Conservation (phyloP, 2,329 filamentous ascomycete genomes). For the Fusarium siculi region DNA sequence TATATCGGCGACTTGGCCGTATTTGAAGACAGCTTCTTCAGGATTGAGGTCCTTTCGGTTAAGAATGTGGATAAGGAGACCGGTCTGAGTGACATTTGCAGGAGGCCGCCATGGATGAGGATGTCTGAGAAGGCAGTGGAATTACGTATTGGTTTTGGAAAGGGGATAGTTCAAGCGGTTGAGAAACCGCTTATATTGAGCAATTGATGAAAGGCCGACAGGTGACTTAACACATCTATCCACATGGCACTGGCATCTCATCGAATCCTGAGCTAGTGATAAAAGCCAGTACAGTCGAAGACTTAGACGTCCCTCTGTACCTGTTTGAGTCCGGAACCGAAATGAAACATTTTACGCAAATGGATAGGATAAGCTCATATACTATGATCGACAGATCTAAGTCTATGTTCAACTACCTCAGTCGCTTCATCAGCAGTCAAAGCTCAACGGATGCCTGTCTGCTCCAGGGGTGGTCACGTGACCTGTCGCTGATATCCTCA, state of each 20-base stretch:
- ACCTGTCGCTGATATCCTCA: fast-evolving
- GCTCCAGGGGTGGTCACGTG: not conserved
- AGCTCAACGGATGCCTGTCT: not conserved
- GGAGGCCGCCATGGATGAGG: not conserved
- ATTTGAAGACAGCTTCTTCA: not conserved
- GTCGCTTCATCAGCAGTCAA: not conserved
- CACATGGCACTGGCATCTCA: not conserved
- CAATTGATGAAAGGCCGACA: too few species aligned
- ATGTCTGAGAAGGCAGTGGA: not conserved
- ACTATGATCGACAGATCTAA: fast-evolving
- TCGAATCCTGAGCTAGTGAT: not conserved
- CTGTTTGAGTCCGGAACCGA: not conserved
- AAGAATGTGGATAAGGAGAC: not conserved
- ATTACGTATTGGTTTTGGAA: not conserved
- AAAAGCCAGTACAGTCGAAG: not conserved
- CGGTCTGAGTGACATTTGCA: not conserved
- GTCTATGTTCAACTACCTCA: fast-evolving
- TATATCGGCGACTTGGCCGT: not conserved
- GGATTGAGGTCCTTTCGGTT: not conserved
- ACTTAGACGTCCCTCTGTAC: not conserved
- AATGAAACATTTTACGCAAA: not conserved
- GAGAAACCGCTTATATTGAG: too few species aligned
- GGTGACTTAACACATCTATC: too few species aligned
- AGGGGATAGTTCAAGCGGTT: not conserved
- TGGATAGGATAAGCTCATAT: fast-evolving